phyloP scores from a whole-genome alignment of 768 basidiomycete genomes.

The Trametes maxima region DNA sequence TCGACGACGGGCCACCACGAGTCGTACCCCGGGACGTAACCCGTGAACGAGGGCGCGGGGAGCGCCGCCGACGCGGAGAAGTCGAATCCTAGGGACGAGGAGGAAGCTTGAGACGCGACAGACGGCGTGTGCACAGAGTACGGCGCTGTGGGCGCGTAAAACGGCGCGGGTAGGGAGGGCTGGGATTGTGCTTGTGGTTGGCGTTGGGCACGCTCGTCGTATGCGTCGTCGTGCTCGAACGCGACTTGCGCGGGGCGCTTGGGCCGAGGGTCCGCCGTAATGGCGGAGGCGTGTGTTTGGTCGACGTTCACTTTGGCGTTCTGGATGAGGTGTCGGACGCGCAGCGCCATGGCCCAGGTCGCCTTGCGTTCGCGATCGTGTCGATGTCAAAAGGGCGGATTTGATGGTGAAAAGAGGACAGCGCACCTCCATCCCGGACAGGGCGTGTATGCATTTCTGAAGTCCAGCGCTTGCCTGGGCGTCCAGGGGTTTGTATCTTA shows the following conservation, averaged over 20 bases:
- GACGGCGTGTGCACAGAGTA: background rate
- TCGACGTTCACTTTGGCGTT: conserved; percentile 65
- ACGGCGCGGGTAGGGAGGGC: background rate
- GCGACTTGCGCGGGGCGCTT: conserved; percentile 18
- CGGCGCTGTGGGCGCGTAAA: background rate
- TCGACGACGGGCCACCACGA: conserved; percentile 20
- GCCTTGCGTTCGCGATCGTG: conserved; percentile 39
- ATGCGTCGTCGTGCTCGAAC: conserved; percentile 13
- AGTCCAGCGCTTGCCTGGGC: conserved; percentile 68
- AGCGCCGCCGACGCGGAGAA: background rate
- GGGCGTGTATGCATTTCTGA: conserved; percentile 60
- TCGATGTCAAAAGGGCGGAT: conserved; percentile 5
- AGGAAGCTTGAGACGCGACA: background rate
- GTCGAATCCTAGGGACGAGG: background rate
- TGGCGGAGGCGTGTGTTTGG: background rate
- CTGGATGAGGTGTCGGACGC: conserved; percentile 67
- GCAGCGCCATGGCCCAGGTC: conserved; percentile 71
- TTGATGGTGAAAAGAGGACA: conserved; percentile 13
- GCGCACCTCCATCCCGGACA: conserved; percentile 68
- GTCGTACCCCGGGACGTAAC: conserved; percentile 20
- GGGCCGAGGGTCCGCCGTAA: background rate
- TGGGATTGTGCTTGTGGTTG: background rate
- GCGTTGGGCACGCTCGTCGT: background rate
- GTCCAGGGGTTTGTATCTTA: conserved; percentile 69
- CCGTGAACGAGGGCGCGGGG: background rate